These are phyloP conservation scores for Cyclotella cryptica DNA, from an alignment of 108 stramenopile genomes.

Conservation along the genomic window DNA sequence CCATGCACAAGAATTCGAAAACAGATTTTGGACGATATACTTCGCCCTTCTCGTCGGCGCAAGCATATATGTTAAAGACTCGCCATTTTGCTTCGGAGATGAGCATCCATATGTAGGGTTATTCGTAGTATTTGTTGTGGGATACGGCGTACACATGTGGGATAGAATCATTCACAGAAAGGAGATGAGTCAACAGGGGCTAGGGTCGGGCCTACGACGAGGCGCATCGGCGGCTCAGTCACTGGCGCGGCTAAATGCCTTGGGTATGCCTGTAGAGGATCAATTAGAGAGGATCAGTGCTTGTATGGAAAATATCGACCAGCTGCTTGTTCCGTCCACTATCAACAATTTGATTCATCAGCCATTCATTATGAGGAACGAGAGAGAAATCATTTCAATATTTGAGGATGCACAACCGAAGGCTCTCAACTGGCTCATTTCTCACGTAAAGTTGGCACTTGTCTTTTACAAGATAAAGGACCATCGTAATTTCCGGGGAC, in stretches of 20 bases:
- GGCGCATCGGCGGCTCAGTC: conserved; percentile 56
- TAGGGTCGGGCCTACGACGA: conserved; percentile 55
- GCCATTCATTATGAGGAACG: conserved; percentile 83
- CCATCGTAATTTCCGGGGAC: conserved; percentile 83
- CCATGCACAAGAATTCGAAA: conserved; percentile 93
- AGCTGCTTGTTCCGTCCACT: conserved; percentile 87
- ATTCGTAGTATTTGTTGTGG: conserved; percentile 65
- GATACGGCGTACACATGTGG: conserved; percentile 88
- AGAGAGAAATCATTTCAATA: conserved; percentile 90
- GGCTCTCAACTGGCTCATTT: conserved; percentile 92
- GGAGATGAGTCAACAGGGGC: conserved; percentile 60
- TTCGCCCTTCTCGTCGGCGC: conserved; percentile 79
- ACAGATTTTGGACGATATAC: conserved; percentile 94
- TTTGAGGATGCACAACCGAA: conserved; percentile 93
- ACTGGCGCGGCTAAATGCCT: conserved; percentile 55
- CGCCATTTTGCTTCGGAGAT: conserved; percentile 77
- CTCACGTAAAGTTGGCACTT: conserved; percentile 89
- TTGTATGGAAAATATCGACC: conserved; percentile 88
- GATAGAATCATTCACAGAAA: conserved; percentile 85
- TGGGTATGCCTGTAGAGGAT: conserved; percentile 72
- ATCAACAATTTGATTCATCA: conserved; percentile 93
- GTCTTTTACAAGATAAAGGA: conserved; percentile 98
- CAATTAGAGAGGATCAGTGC: conserved; percentile 72
- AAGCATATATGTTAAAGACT: conserved; percentile 86
- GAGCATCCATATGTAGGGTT: conserved; percentile 70